These are phyloP conservation scores for Elsinoe batatas DNA, from an alignment of 2,329 filamentous ascomycete species.

Conservation along the genomic window DNA sequence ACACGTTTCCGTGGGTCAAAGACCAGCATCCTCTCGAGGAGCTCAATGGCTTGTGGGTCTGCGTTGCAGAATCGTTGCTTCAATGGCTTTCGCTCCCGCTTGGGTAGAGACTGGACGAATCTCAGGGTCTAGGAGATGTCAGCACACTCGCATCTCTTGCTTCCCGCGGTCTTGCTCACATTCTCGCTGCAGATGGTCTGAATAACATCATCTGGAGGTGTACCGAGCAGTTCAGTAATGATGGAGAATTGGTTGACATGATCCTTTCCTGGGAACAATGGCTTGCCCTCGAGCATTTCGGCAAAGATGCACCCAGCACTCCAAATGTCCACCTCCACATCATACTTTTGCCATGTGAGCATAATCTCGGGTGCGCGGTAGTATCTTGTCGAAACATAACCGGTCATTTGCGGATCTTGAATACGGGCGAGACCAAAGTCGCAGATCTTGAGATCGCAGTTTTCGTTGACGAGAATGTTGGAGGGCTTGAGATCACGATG, in stretches of 20 bases:
- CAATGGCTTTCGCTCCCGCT: constrained; percentile 82
- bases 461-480: constrained; percentile 99
- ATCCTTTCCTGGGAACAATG: constrained; percentile 95
- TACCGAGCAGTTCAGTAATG: constrained; percentile 93
- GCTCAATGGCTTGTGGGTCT: constrained; percentile 77
- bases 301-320: constrained; percentile 98
- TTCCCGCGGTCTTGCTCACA: constrained; percentile 37
- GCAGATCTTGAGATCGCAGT: constrained; percentile 99
- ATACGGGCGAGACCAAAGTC: constrained; percentile 96
- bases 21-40: constrained; percentile 93
- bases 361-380: constrained; percentile 98
- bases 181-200: constrained; percentile 98
- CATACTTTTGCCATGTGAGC: constrained; percentile 99
- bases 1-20: constrained; percentile 97
- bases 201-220: constrained; percentile 95
- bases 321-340: constrained; percentile 98
- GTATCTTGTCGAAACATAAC: constrained; percentile 96
- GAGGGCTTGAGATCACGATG: constrained; percentile 96
- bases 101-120: constrained; percentile 94
- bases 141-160: constrained; percentile 16
- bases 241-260: constrained; percentile 99
- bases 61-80: constrained; percentile 90
- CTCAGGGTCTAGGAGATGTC: constrained; percentile 60
- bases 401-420: constrained; percentile 98
- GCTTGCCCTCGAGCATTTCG: constrained; percentile 98